These are phyloP conservation scores for Porodaedalea pini DNA, from an alignment of 1,284 basidiomycete species.

Conservation along the genomic window DNA sequence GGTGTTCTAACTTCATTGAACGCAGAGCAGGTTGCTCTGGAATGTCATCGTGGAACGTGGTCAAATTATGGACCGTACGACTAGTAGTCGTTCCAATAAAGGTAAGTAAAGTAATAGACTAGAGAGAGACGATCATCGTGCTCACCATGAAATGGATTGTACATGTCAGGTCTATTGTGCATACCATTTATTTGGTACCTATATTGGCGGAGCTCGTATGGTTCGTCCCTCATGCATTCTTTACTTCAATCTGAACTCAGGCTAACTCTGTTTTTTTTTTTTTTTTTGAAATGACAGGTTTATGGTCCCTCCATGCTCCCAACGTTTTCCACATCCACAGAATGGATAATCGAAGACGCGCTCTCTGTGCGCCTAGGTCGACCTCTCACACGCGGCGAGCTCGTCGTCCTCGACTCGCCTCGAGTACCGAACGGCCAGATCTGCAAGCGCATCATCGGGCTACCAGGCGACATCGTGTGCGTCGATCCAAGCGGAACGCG, in stretches of 20 bases:
- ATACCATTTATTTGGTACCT: slow-evolving; percentile 55
- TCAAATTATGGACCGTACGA: not conserved
- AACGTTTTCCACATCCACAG: slow-evolving; percentile 61
- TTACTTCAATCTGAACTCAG: not conserved
- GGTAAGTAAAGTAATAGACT: not conserved
- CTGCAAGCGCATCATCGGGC: slow-evolving; percentile 88
- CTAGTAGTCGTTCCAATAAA: not conserved
- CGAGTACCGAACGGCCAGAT: slow-evolving; percentile 66
- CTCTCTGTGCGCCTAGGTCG: slow-evolving; percentile 51
- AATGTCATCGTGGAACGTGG: not conserved
- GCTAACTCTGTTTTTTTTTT: not conserved
- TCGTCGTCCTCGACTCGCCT: slow-evolving; percentile 78
- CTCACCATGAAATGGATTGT: not conserved
- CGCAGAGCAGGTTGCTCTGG: not conserved
- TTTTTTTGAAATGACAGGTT: slow-evolving; percentile 29
- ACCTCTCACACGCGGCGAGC: slow-evolving; percentile 69
- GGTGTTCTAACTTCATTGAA: not conserved
- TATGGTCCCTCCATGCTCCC: slow-evolving; percentile 86
- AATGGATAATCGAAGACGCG: slow-evolving; percentile 61
- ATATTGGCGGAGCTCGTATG: slow-evolving; percentile 52
- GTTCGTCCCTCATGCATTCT: slow-evolving; percentile 34
- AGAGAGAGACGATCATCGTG: no score
- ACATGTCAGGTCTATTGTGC: slow-evolving; percentile 34
- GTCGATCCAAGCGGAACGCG: slow-evolving; percentile 75
- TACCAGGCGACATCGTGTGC: slow-evolving; percentile 87